Evolutionary conservation across 352 stramenopile genomes (phyloP).

Genomic region (Globisporangium apiculatum): DNA sequence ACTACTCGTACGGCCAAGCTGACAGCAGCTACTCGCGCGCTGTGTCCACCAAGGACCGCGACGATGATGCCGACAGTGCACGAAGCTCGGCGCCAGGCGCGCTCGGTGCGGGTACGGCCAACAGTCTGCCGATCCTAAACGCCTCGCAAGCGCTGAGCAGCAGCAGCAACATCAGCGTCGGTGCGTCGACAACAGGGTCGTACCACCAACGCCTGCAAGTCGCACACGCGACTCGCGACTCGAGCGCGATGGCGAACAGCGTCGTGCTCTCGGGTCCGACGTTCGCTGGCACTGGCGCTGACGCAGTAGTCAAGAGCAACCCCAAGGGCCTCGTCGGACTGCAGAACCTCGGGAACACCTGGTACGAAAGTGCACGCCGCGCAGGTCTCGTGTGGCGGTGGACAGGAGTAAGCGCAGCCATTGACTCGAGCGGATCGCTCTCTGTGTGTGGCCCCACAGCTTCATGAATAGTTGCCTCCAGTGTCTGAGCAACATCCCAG

Average conservation of each 20-base stretch:
- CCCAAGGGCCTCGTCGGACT: constrained; percentile 48
- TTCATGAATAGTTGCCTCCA: constrained; percentile 88
- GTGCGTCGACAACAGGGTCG: neutral
- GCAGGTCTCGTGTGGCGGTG: neutral
- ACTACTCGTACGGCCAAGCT: constrained; percentile 13
- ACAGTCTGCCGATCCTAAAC: constrained; percentile 15
- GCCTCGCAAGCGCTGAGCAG: constrained; percentile 8
- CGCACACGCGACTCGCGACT: constrained; percentile 1
- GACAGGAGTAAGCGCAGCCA: neutral
- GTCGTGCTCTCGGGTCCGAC: constrained; percentile 6
- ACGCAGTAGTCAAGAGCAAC: constrained; percentile 19
- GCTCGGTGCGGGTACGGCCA: neutral
- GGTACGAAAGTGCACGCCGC: constrained; percentile 19
- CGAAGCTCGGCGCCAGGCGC: neutral
- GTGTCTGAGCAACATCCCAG: constrained; percentile 65
- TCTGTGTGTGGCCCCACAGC: constrained; percentile 14
- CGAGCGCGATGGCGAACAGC: neutral
- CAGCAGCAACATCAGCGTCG: constrained; percentile 5
- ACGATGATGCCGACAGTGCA: constrained; percentile 9
- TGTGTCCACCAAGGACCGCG: constrained; percentile 6
- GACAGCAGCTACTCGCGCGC: constrained; percentile 14
- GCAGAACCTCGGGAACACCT: constrained; percentile 80
- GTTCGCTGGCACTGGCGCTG: constrained; percentile 2
- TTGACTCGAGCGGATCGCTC: too few relatives aligned
- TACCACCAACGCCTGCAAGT: constrained; percentile 14